These are phyloP conservation scores for Cupressus sempervirens DNA, from an alignment of 75 land plant species.

Conservation along the genomic window DNA sequence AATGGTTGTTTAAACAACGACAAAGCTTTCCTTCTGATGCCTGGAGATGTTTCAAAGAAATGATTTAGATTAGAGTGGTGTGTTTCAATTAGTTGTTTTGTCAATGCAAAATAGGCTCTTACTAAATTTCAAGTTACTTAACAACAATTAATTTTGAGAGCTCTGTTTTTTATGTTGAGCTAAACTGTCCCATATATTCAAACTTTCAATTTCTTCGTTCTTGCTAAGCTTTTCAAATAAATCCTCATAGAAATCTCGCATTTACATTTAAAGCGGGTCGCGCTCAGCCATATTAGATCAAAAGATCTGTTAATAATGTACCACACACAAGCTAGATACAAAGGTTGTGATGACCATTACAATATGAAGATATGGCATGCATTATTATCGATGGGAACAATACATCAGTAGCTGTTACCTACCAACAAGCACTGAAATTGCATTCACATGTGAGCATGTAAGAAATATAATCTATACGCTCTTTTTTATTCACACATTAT, in stretches of 20 bases:
- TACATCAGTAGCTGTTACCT: neutral
- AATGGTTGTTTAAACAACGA: too few species aligned
- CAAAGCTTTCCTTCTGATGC: too few species aligned
- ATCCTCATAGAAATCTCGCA: slow-evolving; percentile 55
- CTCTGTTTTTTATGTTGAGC: slow-evolving; percentile 61
- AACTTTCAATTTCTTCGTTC: slow-evolving; percentile 51
- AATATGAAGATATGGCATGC: neutral
- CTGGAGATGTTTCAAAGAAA: too few species aligned
- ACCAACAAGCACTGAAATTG: neutral
- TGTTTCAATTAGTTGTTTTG: too few species aligned
- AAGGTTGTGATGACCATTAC: neutral
- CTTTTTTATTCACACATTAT: neutral
- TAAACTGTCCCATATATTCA: slow-evolving; percentile 55
- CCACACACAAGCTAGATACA: neutral
- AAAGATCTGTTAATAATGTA: neutral
- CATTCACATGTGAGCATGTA: neutral
- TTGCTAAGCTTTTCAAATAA: slow-evolving; percentile 55
- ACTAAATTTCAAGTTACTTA: too few species aligned
- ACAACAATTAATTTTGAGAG: too few species aligned
- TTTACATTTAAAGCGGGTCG: neutral
- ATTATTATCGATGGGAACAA: neutral
- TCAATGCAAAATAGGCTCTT: too few species aligned
- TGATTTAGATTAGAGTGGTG: too few species aligned
- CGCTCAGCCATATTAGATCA: neutral
- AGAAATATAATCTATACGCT: neutral